phyloP scores from a whole-genome alignment of 2,329 filamentous ascomycete genomes.

The Aspergillus sp. region DNA sequence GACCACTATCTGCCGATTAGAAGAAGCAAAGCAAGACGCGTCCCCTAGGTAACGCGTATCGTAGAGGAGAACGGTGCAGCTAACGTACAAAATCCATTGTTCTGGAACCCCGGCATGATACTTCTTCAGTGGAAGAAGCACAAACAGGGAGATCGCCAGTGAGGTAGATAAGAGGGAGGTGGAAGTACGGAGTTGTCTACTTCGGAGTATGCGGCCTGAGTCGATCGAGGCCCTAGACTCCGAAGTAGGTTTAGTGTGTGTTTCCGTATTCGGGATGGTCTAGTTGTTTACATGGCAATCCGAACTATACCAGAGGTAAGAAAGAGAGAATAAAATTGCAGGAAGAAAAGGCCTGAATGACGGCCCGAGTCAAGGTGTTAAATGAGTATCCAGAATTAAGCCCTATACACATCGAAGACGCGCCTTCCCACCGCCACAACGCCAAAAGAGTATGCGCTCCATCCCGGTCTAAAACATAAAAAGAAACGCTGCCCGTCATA shows the following conservation, averaged over 20 bases:
- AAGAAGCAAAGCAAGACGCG: constrained; percentile 4
- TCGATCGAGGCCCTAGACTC: constrained; percentile 1
- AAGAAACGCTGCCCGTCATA: constrained; percentile 28
- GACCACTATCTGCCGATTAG: constrained; percentile 54
- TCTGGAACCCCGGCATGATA: constrained; percentile 37
- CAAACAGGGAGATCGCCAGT: constrained; percentile 16
- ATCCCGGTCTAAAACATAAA: constrained; percentile 28
- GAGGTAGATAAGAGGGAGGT: constrained; percentile 13
- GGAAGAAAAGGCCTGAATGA: constrained; percentile 5
- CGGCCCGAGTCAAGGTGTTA: constrained; percentile 6
- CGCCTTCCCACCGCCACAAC: constrained; percentile 30
- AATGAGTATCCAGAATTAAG: constrained; percentile 15
- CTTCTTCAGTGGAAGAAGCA: constrained; percentile 23
- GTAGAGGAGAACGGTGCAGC: not conserved
- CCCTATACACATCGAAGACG: constrained; percentile 30
- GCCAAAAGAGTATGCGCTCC: constrained; percentile 33
- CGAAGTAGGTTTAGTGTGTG: not conserved
- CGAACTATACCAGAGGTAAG: not conserved
- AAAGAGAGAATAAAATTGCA: not conserved
- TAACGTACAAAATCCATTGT: constrained; percentile 53
- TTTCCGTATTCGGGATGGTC: constrained; percentile 18
- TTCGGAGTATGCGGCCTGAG: not conserved
- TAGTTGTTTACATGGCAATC: not conserved
- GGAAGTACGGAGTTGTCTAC: not conserved
- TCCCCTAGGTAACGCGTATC: not conserved